Evolutionary conservation across 148 eudicot genomes (phyloP).

Genomic region (Fagopyrum esculentum): DNA sequence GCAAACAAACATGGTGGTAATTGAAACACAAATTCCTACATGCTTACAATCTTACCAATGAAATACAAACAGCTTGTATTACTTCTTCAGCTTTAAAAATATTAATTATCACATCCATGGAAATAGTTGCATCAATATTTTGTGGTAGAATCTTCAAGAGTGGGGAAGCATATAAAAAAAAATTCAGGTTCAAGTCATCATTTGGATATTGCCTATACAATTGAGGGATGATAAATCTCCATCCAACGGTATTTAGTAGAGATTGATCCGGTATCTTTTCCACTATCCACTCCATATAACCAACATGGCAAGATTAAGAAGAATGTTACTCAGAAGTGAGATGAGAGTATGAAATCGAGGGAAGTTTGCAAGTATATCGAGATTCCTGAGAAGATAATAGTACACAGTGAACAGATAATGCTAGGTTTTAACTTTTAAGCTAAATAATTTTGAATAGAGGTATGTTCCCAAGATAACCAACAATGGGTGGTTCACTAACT

Average conservation of each 20-base stretch:
- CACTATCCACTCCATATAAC: constrained; percentile 62
- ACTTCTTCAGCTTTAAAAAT: constrained; percentile 42
- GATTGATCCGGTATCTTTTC: constrained; percentile 64
- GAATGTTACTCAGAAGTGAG: constrained; percentile 12
- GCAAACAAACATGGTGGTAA: neutral
- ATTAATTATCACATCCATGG: constrained; percentile 48
- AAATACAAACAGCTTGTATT: constrained; percentile 60
- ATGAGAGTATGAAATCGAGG: neutral
- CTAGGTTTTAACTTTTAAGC: neutral
- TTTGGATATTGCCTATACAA: constrained; percentile 70
- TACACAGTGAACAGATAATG: neutral
- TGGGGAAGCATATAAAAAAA: constrained; percentile 58
- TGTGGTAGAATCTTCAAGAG: constrained; percentile 31
- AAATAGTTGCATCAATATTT: constrained; percentile 39
- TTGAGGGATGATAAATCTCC: constrained; percentile 78
- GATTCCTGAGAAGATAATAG: neutral
- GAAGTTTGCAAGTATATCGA: neutral
- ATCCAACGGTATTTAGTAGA: constrained; percentile 69
- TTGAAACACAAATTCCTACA: neutral
- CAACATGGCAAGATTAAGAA: constrained; percentile 36
- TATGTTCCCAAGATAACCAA: neutral
- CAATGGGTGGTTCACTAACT: neutral
- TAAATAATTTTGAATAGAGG: neutral
- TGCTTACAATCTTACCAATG: constrained; percentile 41
- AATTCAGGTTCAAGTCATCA: constrained; percentile 60